Evolutionary conservation across 495 filamentous ascomycete genomes (phyloP), one percentile per base, ranked within the genome.

Genomic region (Niebla homalea): DNA sequence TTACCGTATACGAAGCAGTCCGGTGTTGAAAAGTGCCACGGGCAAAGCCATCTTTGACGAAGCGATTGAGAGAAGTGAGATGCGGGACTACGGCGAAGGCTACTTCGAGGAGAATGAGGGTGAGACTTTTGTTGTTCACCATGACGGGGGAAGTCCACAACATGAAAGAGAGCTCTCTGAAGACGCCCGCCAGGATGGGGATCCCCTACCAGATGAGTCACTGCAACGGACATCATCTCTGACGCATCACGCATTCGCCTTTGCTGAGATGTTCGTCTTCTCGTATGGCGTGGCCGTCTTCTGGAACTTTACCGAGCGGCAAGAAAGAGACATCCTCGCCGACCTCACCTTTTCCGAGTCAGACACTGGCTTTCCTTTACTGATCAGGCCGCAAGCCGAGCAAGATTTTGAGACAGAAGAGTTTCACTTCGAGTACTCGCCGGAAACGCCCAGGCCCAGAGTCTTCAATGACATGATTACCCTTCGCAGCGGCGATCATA

Each of bases 391-490:
- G 4, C 72, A 87, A 18, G 73, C 79, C 51, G 84, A 89, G 65
- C 79, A 81, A 49, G 90, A 99, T 58, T 94, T 94, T 59, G 92
- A 99, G 69, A 97, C 87, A 3, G 92, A 99, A 59, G 90, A 97
- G 60, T 95, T 99, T 62, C 93, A 99, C 66, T 62, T 99, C 66
- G 89, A 97, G 61, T 99, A 99, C 66, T 89, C 84, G 51, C 76
- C 79, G 1, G 75, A 84, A 44, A 86, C 89, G 22, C 80, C 86
- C 37, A 76, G 88, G 21, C 93, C 92, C 7, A 74, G 92, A 49
- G 84, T 99, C 49, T 99, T 87, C 67, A 94, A 99, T 63, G 92
- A 99, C 62, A 97, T 99, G 93, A 97, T 99, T 62, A 99, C 92
- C 0, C 71, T 99, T 12, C 75, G 89, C 26, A 88, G 84, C 39